Base-by-base conservation (phyloP, 768 basidiomycete genomes). In the Cubamyces lactineus region DNA sequence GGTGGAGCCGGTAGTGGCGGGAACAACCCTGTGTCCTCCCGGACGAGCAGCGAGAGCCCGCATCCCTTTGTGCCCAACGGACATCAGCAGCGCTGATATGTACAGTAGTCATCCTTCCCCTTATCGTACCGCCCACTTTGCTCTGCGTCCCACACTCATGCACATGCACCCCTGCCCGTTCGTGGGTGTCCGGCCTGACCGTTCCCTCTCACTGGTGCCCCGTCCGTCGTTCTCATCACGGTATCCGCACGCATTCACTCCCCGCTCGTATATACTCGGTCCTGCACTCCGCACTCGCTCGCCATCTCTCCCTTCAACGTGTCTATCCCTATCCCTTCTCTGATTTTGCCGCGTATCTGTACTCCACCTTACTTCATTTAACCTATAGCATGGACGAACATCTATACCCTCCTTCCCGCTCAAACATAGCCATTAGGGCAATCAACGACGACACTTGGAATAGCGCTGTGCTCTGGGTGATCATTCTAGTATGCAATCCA, bases 21-120 rank as follows among this genome's bases (percentile, higher is more conserved):
- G 16, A 28, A 26, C 47, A n/a, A 40, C 39, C 26, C 19, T 45
- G 4, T 8, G 26, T 66, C 65, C 28, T 63, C 72, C 53, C 63
- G 72, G 56, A 70, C 62, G 59, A 73, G 71, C 57, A 68, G 70
- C 42, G 73, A 74, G 57, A 67, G 68, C 38, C 59, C 66, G 42
- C 63, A 67, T 61, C 67, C 70, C 39, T 70, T 62, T 62, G 43
- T 57, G 28, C 59, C 68, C 41, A 70, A 67, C 57, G 66, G 64
- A 38, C 69, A 73, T 58, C 62, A 67, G 53, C 71, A 70, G 60
- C 69, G 70, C 46, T 68, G 61, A 60, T 70, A 43, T 59, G 17
- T 47, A 41, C 40, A 39, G 17, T 40, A 52, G 19, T 45, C 40
- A 48, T 34, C 23, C 55, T 30, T 53, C 39, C 16, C 50, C 45